Evolutionary conservation across 1,284 basidiomycete genomes (phyloP), one percentile per base, ranked within the genome.

Genomic region (Macrocybe sp.): DNA sequence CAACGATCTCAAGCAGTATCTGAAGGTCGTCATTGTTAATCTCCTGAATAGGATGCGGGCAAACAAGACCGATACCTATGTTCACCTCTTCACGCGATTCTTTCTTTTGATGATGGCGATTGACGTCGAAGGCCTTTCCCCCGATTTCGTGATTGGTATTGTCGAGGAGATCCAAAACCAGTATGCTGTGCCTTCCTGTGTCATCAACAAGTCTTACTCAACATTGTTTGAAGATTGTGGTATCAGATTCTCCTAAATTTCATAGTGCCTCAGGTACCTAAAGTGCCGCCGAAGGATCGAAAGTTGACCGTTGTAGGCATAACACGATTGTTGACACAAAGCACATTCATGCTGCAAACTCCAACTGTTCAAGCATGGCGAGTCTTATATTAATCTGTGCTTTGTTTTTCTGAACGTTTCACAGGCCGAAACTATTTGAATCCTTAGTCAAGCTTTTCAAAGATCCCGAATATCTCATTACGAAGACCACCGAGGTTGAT

Each of bases 51-150:
- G 94, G 44, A 76, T 98, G 68, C 94, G 97, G 60, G 79, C 79
- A 16, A 92, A 81, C 70, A 94, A 94, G 66, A 97, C 95, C 32
- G 87, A 95, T 52, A 89, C 84, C 64, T 97, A 89, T 65, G 83
- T 87, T 7, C 91, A 94, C 61, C 78, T 83, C 42, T 89, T 97
- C 59, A 79, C 89, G 7, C 77, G 83, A 58, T 94, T 97, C 66
- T 66, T 96, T 48, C 69, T 86, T 33, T 89, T 83, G 64, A 71
- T 79, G 11, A 79, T 88, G 63, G 91, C 91, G 6, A 67, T 97
- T 54, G 75, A 88, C 47, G 80, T 83, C 22, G 78, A 83, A 1
- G 89, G 85, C 1, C 67, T 90, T 29, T 75, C 74, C 0, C 87
- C 94, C 0, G 90, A 97, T 59, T 87, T 82, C 55, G 67, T 95